Percentiles rank a stretch among this genome's conserved stretches.
These are phyloP conservation scores for Fremontodendron californicum DNA, from an alignment of 345 rosid species.

Conservation along the genomic window DNA sequence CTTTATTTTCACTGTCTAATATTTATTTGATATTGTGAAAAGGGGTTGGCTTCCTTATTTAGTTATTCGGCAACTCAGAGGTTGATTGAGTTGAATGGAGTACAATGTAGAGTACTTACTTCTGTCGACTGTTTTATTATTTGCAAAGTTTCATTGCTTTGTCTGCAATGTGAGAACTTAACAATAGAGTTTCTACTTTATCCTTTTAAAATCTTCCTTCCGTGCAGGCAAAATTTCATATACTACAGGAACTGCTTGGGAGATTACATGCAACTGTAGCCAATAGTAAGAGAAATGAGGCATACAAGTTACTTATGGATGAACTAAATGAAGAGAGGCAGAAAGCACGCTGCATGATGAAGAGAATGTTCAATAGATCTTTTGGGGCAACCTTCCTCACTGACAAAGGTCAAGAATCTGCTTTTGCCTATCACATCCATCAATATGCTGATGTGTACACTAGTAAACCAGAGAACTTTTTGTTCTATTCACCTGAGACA, in stretches of 20 bases:
- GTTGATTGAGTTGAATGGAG: constrained; percentile 8
- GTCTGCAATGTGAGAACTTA: background rate
- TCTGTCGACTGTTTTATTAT: background rate
- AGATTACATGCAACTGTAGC: constrained; percentile 57
- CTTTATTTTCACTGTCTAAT: background rate
- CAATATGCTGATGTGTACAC: constrained; percentile 83
- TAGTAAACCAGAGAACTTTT: constrained; percentile 88
- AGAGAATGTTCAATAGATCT: constrained; percentile 81
- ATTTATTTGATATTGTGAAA: background rate
- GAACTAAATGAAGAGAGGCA: constrained; percentile 77
- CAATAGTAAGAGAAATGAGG: constrained; percentile 42
- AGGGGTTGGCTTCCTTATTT: background rate
- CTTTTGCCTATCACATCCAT: constrained; percentile 93
- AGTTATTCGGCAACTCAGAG: background rate
- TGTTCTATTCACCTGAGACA: constrained; percentile 75
- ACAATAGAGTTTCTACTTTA: background rate
- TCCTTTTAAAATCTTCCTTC: background rate
- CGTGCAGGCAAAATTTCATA: constrained; percentile 84
- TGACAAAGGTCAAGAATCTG: constrained; percentile 91
- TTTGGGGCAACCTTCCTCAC: constrained; percentile 96
- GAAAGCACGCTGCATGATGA: constrained; percentile 68
- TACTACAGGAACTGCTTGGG: constrained; percentile 90
- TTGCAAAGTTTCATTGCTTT: background rate
- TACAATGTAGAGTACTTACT: background rate
- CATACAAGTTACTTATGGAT: constrained; percentile 48